Evolutionary conservation across 371 early-diverging fungal species (phyloP), one percentile per base, ranked within the genome.

Genomic region (Apophysomyces sp.): DNA sequence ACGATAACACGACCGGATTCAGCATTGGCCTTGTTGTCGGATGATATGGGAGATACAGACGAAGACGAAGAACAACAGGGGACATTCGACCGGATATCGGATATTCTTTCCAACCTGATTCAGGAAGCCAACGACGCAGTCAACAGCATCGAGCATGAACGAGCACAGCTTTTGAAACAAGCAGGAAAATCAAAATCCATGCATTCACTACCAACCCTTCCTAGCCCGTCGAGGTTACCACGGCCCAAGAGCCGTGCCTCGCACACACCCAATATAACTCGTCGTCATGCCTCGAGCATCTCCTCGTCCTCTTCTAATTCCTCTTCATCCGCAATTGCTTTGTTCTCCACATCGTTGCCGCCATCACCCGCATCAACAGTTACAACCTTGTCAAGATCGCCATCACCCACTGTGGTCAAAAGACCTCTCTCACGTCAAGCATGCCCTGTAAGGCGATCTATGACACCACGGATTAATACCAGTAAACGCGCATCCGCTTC

Each of bases 41-140:
- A 76, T 58, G 53, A 61, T 21, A 55, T 63, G 7, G 76, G 72
- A 1, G 66, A 65, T 2, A 61, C 67, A 1, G 63, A 67, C 21
- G 62, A 68, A 16, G 64, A 66, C 12, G 40, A 44, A 34, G 65
- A 68, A 9, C 71, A 71, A 16, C 66, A 76, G 52, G 62, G 71
- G 18, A 60, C 76, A 12, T 69, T 80, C 39, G 76, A 80, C 51
- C 69, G 80, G 30, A 80, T 80, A 56, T 75, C 77, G 15, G 74
- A 61, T 37, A 80, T 77, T 4, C 31, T 80, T 7, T 59, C 68
- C 27, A 75, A 65, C 52, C 58, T 80, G 16, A 71, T 80, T 52
- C 75, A 80, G 58, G 77, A 80, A 60, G 80, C 80, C 3, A 79
- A 76, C 37, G 68, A 76, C 24, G 80, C 80, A 13, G 81, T 80